phyloP scores from a whole-genome alignment of 2,329 filamentous ascomycete species.

The Didymella pinodella region DNA sequence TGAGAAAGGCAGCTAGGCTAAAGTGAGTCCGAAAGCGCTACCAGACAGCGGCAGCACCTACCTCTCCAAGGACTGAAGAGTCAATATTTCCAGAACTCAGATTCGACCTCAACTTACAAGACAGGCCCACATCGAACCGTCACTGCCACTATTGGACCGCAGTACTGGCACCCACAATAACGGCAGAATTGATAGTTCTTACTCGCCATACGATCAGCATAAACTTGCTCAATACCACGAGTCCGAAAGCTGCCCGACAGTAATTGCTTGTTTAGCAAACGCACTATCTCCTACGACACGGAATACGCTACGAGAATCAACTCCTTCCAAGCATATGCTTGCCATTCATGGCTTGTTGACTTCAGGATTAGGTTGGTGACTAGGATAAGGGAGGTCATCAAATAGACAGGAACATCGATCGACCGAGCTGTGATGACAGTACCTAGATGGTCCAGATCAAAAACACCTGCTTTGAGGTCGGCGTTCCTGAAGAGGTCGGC shows the following conservation, averaged over 20 bases:
- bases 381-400: neutral
- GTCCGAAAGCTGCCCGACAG: neutral
- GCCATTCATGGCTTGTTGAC: neutral
- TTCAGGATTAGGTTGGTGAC: neutral
- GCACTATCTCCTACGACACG: neutral
- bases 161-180: neutral
- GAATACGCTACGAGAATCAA: neutral
- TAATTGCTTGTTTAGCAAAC: neutral
- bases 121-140: neutral
- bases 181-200: neutral
- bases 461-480: neutral
- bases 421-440: constrained; percentile 4
- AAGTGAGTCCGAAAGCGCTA: neutral
- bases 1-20: neutral
- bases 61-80: neutral
- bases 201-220: neutral
- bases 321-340: neutral
- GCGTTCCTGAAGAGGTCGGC: neutral
- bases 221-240: neutral
- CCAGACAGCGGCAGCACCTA: neutral
- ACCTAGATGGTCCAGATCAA: constrained; percentile 8
- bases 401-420: neutral
- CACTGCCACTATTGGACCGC: neutral
- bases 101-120: neutral
- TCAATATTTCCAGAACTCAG: neutral